phyloP scores from a whole-genome alignment of 1,284 basidiomycete species.

The Moniliophthora roreri region DNA sequence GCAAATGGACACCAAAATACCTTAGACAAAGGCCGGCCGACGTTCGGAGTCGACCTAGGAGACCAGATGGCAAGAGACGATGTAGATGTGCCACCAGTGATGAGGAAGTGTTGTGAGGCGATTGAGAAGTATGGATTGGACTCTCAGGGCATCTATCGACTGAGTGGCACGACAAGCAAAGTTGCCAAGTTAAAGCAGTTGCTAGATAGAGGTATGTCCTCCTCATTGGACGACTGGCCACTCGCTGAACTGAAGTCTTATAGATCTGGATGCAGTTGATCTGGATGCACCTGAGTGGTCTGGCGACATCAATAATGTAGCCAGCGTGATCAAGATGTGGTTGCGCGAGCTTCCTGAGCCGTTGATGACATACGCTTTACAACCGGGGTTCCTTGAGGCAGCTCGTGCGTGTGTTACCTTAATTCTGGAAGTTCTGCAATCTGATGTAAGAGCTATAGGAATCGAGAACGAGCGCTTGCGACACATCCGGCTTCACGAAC shows the following conservation, averaged over 20 bases:
- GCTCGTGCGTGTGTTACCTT: slow-evolving; percentile 65
- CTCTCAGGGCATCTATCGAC: slow-evolving; percentile 89
- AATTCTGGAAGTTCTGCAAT: slow-evolving; percentile 1
- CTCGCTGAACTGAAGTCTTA: slow-evolving; percentile 4
- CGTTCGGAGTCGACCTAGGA: slow-evolving; percentile 89
- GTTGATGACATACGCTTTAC: slow-evolving; percentile 81
- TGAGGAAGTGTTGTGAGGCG: slow-evolving; percentile 88
- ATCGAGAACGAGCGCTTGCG: slow-evolving; percentile 92
- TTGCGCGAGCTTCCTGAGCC: slow-evolving; percentile 96
- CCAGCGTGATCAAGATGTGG: slow-evolving; percentile 95
- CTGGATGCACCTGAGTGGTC: slow-evolving; percentile 89
- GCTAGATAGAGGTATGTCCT: slow-evolving; percentile 82
- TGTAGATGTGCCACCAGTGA: slow-evolving; percentile 85
- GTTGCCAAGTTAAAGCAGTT: slow-evolving; percentile 82
- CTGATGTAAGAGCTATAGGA: slow-evolving; percentile 44
- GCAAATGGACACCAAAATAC: slow-evolving; percentile 38
- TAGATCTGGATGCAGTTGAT: slow-evolving; percentile 86
- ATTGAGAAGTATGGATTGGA: slow-evolving; percentile 89
- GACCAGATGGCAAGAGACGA: slow-evolving; percentile 91
- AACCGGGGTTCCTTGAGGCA: slow-evolving; percentile 93
- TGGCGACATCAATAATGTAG: slow-evolving; percentile 93
- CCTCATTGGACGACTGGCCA: background rate
- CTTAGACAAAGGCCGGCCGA: slow-evolving; percentile 67
- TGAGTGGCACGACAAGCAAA: slow-evolving; percentile 91
- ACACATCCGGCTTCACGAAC: slow-evolving; percentile 94